Evolutionary conservation across 805 yeast genomes (phyloP).

Genomic region (Yarrowia sp.): DNA sequence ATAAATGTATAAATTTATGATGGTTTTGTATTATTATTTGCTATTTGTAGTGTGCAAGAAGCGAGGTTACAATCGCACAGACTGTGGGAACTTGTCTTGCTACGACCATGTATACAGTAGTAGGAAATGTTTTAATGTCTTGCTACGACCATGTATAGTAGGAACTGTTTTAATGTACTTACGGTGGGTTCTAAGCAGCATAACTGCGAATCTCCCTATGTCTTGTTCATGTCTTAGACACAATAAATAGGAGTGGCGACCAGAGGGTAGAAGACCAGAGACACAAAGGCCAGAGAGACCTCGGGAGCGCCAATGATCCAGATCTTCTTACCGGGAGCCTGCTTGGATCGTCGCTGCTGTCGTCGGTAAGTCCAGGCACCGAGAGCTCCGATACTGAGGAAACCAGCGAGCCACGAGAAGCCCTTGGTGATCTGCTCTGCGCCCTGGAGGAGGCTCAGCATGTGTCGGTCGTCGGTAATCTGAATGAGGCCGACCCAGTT

Average conservation of each 20-base stretch:
- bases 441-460: neutral
- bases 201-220: no score
- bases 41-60: neutral
- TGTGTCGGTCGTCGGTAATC: neutral
- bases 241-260: conserved; percentile 9
- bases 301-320: conserved; percentile 6
- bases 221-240: neutral
- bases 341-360: conserved; percentile 6
- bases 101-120: no score
- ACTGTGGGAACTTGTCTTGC: no score
- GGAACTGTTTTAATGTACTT: no score
- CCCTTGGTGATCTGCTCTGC: conserved; percentile 8
- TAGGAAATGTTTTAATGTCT: no score
- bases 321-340: neutral
- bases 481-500: conserved; percentile 8
- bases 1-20: conserved; percentile 9
- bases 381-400: neutral
- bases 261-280: conserved; percentile 2
- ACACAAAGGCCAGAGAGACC: conserved; percentile 1
- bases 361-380: conserved; percentile 15
- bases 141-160: no score
- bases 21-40: neutral
- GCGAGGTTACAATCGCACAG: no score
- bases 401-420: neutral
- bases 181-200: no score